Evolutionary conservation across 345 rosid genomes (phyloP).

Genomic region (Pseudoturritis turrita): DNA sequence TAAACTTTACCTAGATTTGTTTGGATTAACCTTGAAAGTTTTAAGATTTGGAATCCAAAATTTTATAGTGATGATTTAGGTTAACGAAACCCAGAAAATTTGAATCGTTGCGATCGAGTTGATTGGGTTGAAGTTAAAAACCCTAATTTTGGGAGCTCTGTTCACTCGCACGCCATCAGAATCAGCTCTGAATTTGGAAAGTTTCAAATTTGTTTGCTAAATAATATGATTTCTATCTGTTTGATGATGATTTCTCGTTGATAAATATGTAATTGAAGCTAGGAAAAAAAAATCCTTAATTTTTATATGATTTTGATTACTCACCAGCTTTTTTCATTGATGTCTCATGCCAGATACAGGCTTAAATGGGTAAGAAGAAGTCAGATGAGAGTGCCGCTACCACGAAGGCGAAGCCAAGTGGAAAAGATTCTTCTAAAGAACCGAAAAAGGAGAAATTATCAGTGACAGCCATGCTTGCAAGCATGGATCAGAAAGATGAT

Average conservation of each 20-base stretch:
- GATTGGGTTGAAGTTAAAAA: neutral
- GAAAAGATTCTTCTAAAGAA: constrained; percentile 55
- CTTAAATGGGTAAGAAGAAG: constrained; percentile 75
- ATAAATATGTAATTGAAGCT: neutral
- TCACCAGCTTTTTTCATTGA: neutral
- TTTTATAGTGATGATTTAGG: neutral
- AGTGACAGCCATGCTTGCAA: constrained; percentile 76
- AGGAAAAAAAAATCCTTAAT: neutral
- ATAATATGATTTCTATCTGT: neutral
- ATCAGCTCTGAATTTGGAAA: neutral
- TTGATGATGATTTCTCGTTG: neutral
- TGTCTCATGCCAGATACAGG: constrained; percentile 13
- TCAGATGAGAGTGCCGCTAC: constrained; percentile 46
- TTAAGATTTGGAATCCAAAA: neutral
- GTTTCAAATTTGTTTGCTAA: neutral
- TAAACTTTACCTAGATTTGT: neutral
- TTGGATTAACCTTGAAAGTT: neutral
- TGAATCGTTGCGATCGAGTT: neutral
- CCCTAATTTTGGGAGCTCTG: neutral
- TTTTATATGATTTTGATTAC: neutral
- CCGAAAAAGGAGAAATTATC: constrained; percentile 60
- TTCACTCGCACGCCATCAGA: neutral
- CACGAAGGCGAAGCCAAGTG: constrained; percentile 44
- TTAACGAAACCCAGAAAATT: neutral
- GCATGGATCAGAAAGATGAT: constrained; percentile 76